Conservation (phyloP, 106 monocot genomes). For the Chionographis japonica region DNA sequence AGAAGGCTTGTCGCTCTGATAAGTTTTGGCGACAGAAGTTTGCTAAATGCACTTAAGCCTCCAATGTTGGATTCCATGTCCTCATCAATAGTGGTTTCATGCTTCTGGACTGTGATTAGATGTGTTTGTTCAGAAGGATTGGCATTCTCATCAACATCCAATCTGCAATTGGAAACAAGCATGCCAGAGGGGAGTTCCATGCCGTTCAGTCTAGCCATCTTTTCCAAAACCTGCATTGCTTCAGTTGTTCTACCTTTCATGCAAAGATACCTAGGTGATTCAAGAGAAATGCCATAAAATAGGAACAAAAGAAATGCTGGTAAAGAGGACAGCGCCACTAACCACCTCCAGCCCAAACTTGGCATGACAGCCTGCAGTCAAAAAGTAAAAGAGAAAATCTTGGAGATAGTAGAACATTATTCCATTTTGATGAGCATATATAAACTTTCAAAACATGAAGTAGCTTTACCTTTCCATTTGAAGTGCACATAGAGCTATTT, state of each 20-base stretch:
- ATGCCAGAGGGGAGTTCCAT: slow-evolving; percentile 46
- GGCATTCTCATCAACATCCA: slow-evolving; percentile 13
- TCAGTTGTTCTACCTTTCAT: slow-evolving; percentile 52
- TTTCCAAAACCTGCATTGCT: slow-evolving; percentile 46
- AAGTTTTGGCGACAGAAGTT: slow-evolving; percentile 45
- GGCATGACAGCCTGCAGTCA: slow-evolving; percentile 63
- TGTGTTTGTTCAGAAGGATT: slow-evolving; percentile 26
- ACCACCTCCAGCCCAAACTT: slow-evolving; percentile 77
- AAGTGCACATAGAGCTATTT: too few relatives aligned
- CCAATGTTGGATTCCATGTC: slow-evolving; percentile 17
- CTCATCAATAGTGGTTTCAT: not conserved
- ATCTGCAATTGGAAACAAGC: slow-evolving; percentile 30
- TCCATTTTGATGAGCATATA: too few relatives aligned
- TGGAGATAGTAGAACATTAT: too few relatives aligned
- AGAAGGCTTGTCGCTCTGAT: slow-evolving; percentile 65
- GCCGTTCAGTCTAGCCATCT: slow-evolving; percentile 49
- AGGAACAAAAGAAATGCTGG: slow-evolving; percentile 73
- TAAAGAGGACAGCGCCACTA: slow-evolving; percentile 60
- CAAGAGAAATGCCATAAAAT: slow-evolving; percentile 55
- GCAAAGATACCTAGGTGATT: slow-evolving; percentile 85
- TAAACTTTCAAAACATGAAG: too few relatives aligned
- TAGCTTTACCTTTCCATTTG: too few relatives aligned
- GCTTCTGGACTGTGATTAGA: slow-evolving; percentile 17
- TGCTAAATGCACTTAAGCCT: slow-evolving; percentile 24
- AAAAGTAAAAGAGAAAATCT: not conserved